Evolutionary conservation across 2,329 filamentous ascomycete genomes (phyloP).

Genomic region (Pseudogymnoascus sp.): DNA sequence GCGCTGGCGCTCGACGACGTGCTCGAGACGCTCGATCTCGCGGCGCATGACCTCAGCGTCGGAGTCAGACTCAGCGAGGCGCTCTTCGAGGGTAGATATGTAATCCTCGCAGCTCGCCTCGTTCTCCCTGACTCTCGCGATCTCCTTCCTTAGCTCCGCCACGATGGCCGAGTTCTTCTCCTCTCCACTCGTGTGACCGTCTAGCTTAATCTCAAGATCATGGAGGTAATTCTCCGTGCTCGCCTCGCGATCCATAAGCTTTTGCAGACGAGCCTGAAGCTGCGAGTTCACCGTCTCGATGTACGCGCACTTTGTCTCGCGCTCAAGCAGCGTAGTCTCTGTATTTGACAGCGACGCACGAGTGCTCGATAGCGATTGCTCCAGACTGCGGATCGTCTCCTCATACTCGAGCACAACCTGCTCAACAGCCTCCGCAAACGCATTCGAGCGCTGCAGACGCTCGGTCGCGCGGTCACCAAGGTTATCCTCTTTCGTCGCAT

Average conservation of each 20-base stretch:
- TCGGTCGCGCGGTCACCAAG: slow-evolving; percentile 75
- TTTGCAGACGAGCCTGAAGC: slow-evolving; percentile 82
- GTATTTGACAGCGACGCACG: slow-evolving; percentile 72
- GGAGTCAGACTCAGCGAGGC: slow-evolving; percentile 89
- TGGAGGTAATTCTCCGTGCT: slow-evolving; percentile 90
- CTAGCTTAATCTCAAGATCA: slow-evolving; percentile 82
- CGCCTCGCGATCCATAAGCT: slow-evolving; percentile 81
- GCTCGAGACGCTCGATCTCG: slow-evolving; percentile 87
- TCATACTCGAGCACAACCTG: slow-evolving; percentile 96
- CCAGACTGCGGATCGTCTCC: slow-evolving; percentile 91
- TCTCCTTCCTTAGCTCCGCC: slow-evolving; percentile 81
- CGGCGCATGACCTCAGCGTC: slow-evolving; percentile 95
- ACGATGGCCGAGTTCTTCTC: slow-evolving; percentile 86
- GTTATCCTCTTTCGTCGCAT: slow-evolving; percentile 49
- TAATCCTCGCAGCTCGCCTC: slow-evolving; percentile 91
- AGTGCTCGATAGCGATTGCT: slow-evolving; percentile 84
- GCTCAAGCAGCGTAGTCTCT: slow-evolving; percentile 82
- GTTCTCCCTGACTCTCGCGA: slow-evolving; percentile 78
- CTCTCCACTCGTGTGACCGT: slow-evolving; percentile 82
- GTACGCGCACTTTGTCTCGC: slow-evolving; percentile 88
- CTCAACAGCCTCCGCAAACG: slow-evolving; percentile 91
- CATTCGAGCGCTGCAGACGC: slow-evolving; percentile 86
- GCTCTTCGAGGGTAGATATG: slow-evolving; percentile 91
- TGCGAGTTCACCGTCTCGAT: slow-evolving; percentile 87
- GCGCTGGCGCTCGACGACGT: slow-evolving; percentile 89